Base-by-base conservation (phyloP, 305 asterid genomes). In the Plantago coronopus region DNA sequence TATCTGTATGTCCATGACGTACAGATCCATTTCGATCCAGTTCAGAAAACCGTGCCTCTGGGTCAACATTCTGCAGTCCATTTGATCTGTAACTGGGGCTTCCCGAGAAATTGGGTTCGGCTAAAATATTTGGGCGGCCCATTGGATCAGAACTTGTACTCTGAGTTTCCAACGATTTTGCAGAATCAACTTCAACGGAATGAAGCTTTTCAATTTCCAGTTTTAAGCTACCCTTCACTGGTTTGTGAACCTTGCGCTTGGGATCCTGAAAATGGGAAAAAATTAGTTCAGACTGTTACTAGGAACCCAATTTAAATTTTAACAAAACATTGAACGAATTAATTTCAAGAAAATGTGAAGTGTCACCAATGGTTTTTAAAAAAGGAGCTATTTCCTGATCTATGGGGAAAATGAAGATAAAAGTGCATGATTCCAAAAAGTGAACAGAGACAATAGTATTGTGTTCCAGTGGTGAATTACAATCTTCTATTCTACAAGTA, bases 151-250 rank as follows among this genome's bases (percentile, higher is more conserved):
- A 72, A 48, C 67, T 75, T 65, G 50, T 23, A 65, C 79, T 83
- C 70, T 83, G 84, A 72, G 63, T 72, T 46, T 85, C 96, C 62
- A 73, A 56, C 61, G 82, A 69, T 64, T 78, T 87, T 54, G 84
- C 96, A 62, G 66, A 70, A 71, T 87, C 96, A 65, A 77, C 73
- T 65, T 49, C 72, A 59, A 72, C 78, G 74, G 87, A 74, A 75
- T 84, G 99, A 57, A 89, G 94, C 74, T 87, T 94, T 68, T 94
- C 99, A 53, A 94, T 89, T 84, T 94, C 99, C 87, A 94, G 70
- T 65, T 78, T 82, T 71, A 94, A 76, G 79, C 84, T 74, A 61
- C 99, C 99, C 72, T 85, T 94, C 73, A 89, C 97, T 38, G 97
- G 97, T 78, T 94, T 94, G 66, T 94, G 99, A 78, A 87, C 78